Evolutionary conservation across 192 early-diverging fungal species (phyloP).

Genomic region (Coemansia sp.): DNA sequence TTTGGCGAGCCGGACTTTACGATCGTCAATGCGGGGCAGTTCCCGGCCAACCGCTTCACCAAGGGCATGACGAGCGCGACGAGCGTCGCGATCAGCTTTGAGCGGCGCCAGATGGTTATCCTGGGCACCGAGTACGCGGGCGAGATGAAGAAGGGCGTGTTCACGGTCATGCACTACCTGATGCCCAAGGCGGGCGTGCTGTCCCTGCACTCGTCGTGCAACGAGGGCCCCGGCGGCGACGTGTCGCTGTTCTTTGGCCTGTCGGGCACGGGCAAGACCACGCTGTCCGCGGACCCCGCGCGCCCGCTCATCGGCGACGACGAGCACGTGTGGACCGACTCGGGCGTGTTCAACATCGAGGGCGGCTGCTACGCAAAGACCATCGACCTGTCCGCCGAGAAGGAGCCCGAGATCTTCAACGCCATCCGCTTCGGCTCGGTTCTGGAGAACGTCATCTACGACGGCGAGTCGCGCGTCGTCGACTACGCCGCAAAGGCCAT

Average conservation of each 20-base stretch:
- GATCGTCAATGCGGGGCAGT: slow-evolving; percentile 94
- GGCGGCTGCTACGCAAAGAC: slow-evolving; percentile 99
- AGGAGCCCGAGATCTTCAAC: slow-evolving; percentile 98
- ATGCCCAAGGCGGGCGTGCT: slow-evolving; percentile 83
- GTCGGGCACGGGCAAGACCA: slow-evolving; percentile 98
- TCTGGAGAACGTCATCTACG: slow-evolving; percentile 90
- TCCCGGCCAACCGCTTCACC: slow-evolving; percentile 92
- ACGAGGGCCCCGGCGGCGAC: slow-evolving; percentile 85
- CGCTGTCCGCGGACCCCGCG: slow-evolving; percentile 90
- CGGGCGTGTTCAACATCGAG: slow-evolving; percentile 98
- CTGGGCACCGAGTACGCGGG: slow-evolving; percentile 98
- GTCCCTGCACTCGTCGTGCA: slow-evolving; percentile 78
- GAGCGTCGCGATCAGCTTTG: slow-evolving; percentile 90
- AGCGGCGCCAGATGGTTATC: slow-evolving; percentile 95
- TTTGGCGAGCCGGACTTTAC: slow-evolving; percentile 98
- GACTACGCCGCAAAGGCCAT: slow-evolving; percentile 77
- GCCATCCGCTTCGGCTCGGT: slow-evolving; percentile 94
- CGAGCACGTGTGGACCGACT: slow-evolving; percentile 99
- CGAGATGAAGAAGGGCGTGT: slow-evolving; percentile 99
- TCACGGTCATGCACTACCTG: slow-evolving; percentile 98
- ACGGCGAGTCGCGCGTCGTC: slow-evolving; percentile 68
- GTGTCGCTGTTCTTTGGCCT: slow-evolving; percentile 98
- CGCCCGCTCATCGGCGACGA: slow-evolving; percentile 97
- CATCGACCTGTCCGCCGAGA: slow-evolving; percentile 91
- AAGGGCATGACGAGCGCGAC: slow-evolving; percentile 95